Evolutionary conservation across 176 grass and related monocot species (phyloP), one percentile per base, ranked within the genome.

Genomic region (Miscanthus lutarioriparius): DNA sequence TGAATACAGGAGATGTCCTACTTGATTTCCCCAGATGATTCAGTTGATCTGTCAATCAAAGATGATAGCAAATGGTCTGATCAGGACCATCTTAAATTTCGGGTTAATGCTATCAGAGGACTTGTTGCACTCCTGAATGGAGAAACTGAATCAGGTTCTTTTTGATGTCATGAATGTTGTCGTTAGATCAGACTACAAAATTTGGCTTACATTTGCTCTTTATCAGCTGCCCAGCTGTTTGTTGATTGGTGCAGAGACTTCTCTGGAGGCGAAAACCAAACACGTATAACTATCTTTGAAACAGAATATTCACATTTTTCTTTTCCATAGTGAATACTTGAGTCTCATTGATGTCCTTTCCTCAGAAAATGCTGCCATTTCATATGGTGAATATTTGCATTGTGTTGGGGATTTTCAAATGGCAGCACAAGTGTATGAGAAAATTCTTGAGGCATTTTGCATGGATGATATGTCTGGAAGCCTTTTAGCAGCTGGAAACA

Each of bases 341-440:
- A 3, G 75, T 10, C 81, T 43, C 68, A 67, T 45, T 86, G 25
- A 12, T 83, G 80, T 49, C 37, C 8, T 48, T 72, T 75, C 8
- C 25, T 67, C 84, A 98, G 96, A 90, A 95, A 94, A 93, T 79
- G 75, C 71, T 54, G 47, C 77, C 20, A 75, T 95, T 79, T 94
- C 93, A 67, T 90, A 87, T 77, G 93, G 91, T 17, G 91, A 93
- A 90, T 89, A 93, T 89, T 76, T 95, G 48, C 96, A 98, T 63
- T 95, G 91, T 64, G 64, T 78, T 68, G 91, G 93, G 58, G 87
- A 92, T 90, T 92, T 94, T 79, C 37, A 73, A 49, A 90, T 79
- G 81, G 87, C 96, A 58, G 92, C 80, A 84, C 70, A 95, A 72
- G 67, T 89, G 16, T 98, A 98, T 87, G 81, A 89, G 64, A 86